phyloP scores from a whole-genome alignment of 176 grass and related monocot species.

The Musa troglodytarum region DNA sequence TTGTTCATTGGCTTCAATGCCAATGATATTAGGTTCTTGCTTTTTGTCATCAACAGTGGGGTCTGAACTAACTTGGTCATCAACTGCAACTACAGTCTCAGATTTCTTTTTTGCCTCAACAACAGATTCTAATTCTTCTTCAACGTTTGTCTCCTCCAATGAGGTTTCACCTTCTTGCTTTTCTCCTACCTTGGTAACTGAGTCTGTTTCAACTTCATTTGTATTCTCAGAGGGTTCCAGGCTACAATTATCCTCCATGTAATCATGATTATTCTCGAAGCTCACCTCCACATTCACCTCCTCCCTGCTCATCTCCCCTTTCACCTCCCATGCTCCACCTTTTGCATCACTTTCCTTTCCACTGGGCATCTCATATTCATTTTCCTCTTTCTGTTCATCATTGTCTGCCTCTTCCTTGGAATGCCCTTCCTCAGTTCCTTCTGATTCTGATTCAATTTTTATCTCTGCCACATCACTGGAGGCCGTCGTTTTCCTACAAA shows the following conservation, averaged over 20 bases:
- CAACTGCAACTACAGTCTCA: not conserved
- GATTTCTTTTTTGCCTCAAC: slow-evolving; percentile 1
- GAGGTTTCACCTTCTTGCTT: not conserved
- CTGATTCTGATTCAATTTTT: not conserved
- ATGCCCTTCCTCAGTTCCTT: not conserved
- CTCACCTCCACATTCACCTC: not conserved
- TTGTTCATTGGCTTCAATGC: not conserved
- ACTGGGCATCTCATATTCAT: not conserved
- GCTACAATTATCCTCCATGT: not conserved
- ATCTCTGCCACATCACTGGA: not conserved
- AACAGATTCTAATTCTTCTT: not conserved
- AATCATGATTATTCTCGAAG: not conserved
- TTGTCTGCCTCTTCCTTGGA: not conserved
- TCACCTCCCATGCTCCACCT: not conserved
- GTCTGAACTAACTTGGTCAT: not conserved
- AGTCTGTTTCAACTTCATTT: not conserved
- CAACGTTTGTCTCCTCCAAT: not conserved
- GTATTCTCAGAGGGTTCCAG: not conserved
- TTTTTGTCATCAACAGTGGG: slow-evolving; percentile 8
- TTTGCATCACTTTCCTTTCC: not conserved
- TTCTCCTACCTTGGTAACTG: not conserved
- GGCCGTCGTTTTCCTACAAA: not conserved
- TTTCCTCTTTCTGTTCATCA: not conserved
- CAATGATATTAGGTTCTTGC: not conserved
- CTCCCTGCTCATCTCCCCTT: not conserved